Evolutionary conservation across 768 basidiomycete species (phyloP).

Genomic region (Hypholoma sublateritium): DNA sequence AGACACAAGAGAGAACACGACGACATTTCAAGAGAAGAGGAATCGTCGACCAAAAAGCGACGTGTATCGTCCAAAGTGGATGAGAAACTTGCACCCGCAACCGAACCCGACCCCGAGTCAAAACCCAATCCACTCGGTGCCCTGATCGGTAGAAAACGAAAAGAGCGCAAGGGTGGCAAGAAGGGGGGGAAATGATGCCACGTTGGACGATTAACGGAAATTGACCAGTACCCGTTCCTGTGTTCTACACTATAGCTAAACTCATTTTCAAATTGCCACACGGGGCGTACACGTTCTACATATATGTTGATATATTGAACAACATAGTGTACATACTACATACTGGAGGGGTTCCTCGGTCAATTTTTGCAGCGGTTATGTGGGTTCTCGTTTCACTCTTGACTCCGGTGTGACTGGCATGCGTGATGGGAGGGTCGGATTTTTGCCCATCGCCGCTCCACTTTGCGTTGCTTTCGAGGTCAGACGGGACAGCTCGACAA

Average conservation of each 20-base stretch:
- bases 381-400: background rate
- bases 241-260: background rate
- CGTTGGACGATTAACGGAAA: too few relatives aligned
- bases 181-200: conserved; percentile 15
- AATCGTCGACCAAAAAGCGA: conserved; percentile 18
- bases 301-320: background rate
- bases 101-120: conserved; percentile 4
- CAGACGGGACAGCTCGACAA: conserved; percentile 46
- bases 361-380: background rate
- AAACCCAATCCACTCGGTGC: conserved; percentile 52
- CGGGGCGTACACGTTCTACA: background rate
- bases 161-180: conserved; percentile 53
- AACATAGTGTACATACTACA: background rate
- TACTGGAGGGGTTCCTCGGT: background rate
- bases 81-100: conserved; percentile 5
- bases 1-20: conserved; percentile 14
- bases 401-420: background rate
- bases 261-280: background rate
- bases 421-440: background rate
- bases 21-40: conserved; percentile 12
- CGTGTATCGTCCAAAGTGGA: conserved; percentile 9
- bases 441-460: too few relatives aligned
- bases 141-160: conserved; percentile 80
- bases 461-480: conserved; percentile 28
- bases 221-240: too few relatives aligned